These are phyloP conservation scores for Darksidea phi DNA, from an alignment of 495 filamentous ascomycete species.

Conservation along the genomic window DNA sequence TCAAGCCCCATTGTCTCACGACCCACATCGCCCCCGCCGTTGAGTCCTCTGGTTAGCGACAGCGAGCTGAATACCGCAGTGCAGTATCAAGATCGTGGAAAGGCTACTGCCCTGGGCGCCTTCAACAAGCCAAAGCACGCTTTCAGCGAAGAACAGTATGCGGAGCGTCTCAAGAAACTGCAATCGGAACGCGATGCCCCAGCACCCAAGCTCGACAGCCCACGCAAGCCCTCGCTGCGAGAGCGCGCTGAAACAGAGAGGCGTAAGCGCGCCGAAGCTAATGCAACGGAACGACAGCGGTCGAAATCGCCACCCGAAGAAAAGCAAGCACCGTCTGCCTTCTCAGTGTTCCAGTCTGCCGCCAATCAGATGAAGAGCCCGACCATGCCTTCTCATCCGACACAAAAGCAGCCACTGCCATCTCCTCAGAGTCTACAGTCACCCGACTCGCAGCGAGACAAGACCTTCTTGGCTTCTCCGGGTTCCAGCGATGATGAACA, in stretches of 20 bases:
- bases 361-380: slow-evolving; percentile 37
- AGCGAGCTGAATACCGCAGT: slow-evolving; percentile 58
- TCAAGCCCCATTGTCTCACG: slow-evolving; percentile 49
- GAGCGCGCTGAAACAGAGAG: slow-evolving; percentile 32
- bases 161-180: slow-evolving; percentile 75
- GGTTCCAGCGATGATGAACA: slow-evolving; percentile 34
- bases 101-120: slow-evolving; percentile 79
- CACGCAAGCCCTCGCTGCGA: slow-evolving; percentile 31
- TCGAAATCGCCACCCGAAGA: slow-evolving; percentile 14
- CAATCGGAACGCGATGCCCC: slow-evolving; percentile 62
- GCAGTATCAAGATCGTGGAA: slow-evolving; percentile 75
- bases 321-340: slow-evolving; percentile 31
- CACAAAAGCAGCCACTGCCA: slow-evolving; percentile 7
- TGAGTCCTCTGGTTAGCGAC: slow-evolving; percentile 71
- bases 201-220: slow-evolving; percentile 34
- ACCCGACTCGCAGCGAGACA: slow-evolving; percentile 17
- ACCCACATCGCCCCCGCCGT: slow-evolving; percentile 59
- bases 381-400: not conserved
- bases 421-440: slow-evolving; percentile 1
- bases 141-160: slow-evolving; percentile 83
- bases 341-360: slow-evolving; percentile 43
- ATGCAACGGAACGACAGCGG: slow-evolving; percentile 3
- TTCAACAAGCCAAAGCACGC: slow-evolving; percentile 75
- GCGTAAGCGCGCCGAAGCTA: slow-evolving; percentile 28
- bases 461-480: slow-evolving; percentile 35